Evolutionary conservation across 345 rosid genomes (phyloP), one percentile per base, ranked within the genome.

Genomic region (Excoecaria cochinchinensis): DNA sequence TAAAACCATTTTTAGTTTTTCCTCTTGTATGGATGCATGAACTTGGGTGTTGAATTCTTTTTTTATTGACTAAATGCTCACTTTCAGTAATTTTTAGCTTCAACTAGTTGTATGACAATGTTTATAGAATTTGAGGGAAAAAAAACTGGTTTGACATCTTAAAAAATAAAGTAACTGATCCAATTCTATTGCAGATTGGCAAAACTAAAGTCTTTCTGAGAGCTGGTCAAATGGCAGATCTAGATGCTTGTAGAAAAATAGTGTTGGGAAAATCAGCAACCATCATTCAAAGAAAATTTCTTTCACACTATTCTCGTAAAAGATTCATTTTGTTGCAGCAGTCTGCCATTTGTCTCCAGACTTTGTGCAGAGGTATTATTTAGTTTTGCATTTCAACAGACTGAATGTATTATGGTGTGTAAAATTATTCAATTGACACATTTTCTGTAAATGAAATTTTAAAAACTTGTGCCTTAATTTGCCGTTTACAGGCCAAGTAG

Each of bases 191-290:
- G 71, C 47, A 95, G 99, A 91, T 93, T 78, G 99, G 99, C 84
- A 95, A 95, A 78, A 84, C 97, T 24, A 95, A 95, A 83, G 89
- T 95, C 67, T 93, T 95, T 76, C 97, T 91, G 46, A 87, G 98
- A 85, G 97, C 99, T 72, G 98, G 99, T 79, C 99, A 95, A 85
- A 93, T 95, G 97, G 99, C 99, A 70, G 97, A 91, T 39, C 80
- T 93, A 58, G 99, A 93, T 91, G 86, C 87, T 69, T 90, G 92
- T 52, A 87, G 99, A 85, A 91, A 71, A 71, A 97, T 91, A 77
- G 89, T 95, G 80, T 76, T 95, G 71, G 98, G 98, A 84, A 93
- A 92, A 88, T 95, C 99, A 7, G 98, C 99, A 8, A 86, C 89
- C 79, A 89, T 89, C 79, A 93, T 95, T 79, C 99, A 95, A 87